phyloP scores from a whole-genome alignment of 345 rosid genomes.

The Populus alba region DNA sequence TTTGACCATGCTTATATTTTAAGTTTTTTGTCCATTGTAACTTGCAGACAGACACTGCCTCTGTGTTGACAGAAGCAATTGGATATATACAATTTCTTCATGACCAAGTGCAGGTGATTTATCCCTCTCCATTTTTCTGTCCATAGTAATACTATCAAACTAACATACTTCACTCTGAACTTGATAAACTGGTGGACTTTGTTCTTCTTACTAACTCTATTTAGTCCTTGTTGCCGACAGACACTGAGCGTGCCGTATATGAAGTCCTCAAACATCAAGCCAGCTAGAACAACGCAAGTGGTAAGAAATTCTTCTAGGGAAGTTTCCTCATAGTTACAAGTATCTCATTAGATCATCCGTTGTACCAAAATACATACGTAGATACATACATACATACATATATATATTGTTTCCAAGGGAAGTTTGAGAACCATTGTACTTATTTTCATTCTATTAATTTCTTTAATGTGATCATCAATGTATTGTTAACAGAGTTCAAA shows the following conservation, averaged over 20 bases:
- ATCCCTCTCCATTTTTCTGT: neutral
- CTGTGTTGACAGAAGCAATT: conserved; percentile 64
- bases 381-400: no score
- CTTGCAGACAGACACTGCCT: conserved; percentile 68
- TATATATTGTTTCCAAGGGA: neutral
- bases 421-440: neutral
- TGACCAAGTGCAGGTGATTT: conserved; percentile 54
- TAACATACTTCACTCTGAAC: neutral
- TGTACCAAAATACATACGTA: neutral
- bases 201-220: neutral
- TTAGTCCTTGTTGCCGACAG: conserved; percentile 16
- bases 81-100: conserved; percentile 67
- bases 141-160: neutral
- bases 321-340: neutral
- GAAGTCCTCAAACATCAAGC: conserved; percentile 23
- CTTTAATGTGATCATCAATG: neutral
- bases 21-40: neutral
- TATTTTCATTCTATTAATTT: neutral
- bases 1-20: neutral
- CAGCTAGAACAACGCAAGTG: neutral
- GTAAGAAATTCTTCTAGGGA: conserved; percentile 2
- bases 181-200: neutral
- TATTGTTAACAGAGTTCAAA: neutral
- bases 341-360: neutral
- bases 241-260: conserved; percentile 40